Percentiles rank a stretch among this genome's conserved stretches.
Conservation (phyloP, 805 yeast species). For the Yamadazyma phyllophila region DNA sequence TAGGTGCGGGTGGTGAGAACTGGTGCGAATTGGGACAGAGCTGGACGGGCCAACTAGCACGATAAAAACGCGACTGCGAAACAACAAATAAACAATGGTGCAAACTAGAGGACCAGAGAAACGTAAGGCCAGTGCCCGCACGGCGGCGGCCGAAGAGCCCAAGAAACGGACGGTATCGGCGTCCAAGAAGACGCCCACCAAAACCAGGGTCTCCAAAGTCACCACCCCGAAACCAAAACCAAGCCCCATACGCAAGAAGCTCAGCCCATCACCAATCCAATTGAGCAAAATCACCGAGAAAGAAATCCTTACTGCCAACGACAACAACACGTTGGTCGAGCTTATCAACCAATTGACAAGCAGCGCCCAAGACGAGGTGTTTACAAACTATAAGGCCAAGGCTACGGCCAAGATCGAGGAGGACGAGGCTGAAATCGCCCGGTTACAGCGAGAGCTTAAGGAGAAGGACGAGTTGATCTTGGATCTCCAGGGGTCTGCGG, state of each 20-base stretch:
- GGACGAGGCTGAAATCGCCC: slow-evolving; percentile 22
- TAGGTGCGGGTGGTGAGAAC: background rate
- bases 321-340: slow-evolving; percentile 25
- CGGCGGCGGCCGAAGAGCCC: background rate
- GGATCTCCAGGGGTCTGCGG: slow-evolving; percentile 13
- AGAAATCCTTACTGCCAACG: slow-evolving; percentile 28
- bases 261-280: background rate
- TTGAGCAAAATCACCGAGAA: slow-evolving; percentile 22
- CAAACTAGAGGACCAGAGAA: slow-evolving; percentile 13
- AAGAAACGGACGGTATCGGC: background rate
- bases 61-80: background rate
- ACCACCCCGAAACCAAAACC: background rate
- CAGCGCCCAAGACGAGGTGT: slow-evolving; percentile 32
- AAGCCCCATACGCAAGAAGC: background rate
- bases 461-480: slow-evolving; percentile 30
- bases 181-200: slow-evolving; percentile 9
- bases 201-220: background rate
- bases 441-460: slow-evolving; percentile 22
- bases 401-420: slow-evolving; percentile 16
- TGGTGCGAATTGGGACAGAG: background rate
- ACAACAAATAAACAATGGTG: slow-evolving; percentile 8
- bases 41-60: too few species aligned
- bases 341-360: slow-evolving; percentile 30
- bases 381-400: slow-evolving; percentile 23
- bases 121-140: slow-evolving; percentile 2